Base-by-base conservation (phyloP, 2,329 filamentous ascomycete species). In the Phoma herbarum region DNA sequence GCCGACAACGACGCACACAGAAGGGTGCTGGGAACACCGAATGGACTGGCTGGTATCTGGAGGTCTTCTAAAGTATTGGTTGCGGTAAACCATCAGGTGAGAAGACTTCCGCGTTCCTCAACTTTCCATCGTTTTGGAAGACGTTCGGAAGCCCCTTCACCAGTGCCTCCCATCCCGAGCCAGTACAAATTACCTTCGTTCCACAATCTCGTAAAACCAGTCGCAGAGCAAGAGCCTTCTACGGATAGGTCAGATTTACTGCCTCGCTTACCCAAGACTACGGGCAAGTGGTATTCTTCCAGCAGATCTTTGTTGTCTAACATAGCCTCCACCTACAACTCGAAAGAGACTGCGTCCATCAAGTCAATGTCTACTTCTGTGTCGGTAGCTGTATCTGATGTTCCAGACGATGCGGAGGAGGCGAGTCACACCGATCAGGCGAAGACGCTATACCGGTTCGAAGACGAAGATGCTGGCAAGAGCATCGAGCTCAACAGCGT, bases 51-150 rank as follows among this genome's bases (percentile, higher is more conserved):
- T 41, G 63, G 65, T 46, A 57, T 61, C 45, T 67, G 64, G 60
- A 58, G 64, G n/a, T 60, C 64, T n/a, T 70, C 69, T 4, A 56
- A 50, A 61, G 57, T 53, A 48, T 65, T 54, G 46, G 56, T 50
- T 16, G 57, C 55, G 62, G 46, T 58, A 56, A 72, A 67, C 46
- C 61, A 69, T 61, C 68, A 76, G 73, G 74, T 75, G 71, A 76
- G 65, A 64, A 63, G 67, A 57, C 56, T 75, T 26, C 66, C 72
- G 61, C 69, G 64, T 55, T 73, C 71, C 52, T 63, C 60, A 28
- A 74, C 72, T 35, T 69, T 70, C 50, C 68, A 75, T 51, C 43
- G 59, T 59, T 51, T 73, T 63, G 62, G 59, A 56, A 55, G 37
- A 52, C 29, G 41, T 22, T 29, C 18, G 59, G 64, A 68, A 33